Percentiles rank a stretch among this genome's conserved stretches.
These are phyloP conservation scores for Elsinoe perseae DNA, from an alignment of 2,329 filamentous ascomycete species.

Conservation along the genomic window DNA sequence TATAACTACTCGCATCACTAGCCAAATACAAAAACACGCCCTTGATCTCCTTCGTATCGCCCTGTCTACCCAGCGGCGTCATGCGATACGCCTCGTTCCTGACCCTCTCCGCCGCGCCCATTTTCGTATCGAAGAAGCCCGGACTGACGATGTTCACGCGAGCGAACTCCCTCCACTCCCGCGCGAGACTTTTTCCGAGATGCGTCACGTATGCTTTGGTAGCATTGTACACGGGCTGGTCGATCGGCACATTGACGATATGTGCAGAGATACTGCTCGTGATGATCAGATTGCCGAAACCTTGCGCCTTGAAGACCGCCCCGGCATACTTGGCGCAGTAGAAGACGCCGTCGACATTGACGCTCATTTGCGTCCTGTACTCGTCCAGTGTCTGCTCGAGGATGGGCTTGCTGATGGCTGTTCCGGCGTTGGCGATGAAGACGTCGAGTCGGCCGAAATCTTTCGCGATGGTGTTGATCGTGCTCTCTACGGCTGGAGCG, in stretches of 20 bases:
- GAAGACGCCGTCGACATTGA: conserved; percentile 41
- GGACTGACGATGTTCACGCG: conserved; percentile 50
- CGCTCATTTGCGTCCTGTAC: conserved; percentile 46
- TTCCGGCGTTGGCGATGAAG: conserved; percentile 42
- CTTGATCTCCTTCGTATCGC: conserved; percentile 30
- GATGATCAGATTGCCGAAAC: conserved; percentile 46
- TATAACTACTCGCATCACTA: conserved; percentile 28
- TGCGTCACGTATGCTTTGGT: conserved; percentile 51
- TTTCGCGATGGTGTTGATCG: conserved; percentile 29
- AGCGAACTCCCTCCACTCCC: conserved; percentile 52
- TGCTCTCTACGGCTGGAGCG: conserved; percentile 27
- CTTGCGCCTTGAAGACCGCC: conserved; percentile 36
- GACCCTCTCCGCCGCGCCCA: conserved; percentile 40
- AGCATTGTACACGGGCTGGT: conserved; percentile 50
- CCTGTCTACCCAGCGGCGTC: conserved; percentile 40
- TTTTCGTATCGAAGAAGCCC: conserved; percentile 50
- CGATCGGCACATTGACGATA: conserved; percentile 39
- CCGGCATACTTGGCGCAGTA: conserved; percentile 38
- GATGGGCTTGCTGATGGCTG: conserved; percentile 49
- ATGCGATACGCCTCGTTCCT: conserved; percentile 45
- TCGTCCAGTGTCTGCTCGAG: conserved; percentile 47
- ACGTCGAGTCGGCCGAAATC: conserved; percentile 41
- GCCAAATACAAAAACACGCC: conserved; percentile 29
- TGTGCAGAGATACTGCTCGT: conserved; percentile 30
- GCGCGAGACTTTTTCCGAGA: conserved; percentile 48